Conservation (phyloP, 2,329 filamentous ascomycete genomes). For the Paecilomyces fulvus region DNA sequence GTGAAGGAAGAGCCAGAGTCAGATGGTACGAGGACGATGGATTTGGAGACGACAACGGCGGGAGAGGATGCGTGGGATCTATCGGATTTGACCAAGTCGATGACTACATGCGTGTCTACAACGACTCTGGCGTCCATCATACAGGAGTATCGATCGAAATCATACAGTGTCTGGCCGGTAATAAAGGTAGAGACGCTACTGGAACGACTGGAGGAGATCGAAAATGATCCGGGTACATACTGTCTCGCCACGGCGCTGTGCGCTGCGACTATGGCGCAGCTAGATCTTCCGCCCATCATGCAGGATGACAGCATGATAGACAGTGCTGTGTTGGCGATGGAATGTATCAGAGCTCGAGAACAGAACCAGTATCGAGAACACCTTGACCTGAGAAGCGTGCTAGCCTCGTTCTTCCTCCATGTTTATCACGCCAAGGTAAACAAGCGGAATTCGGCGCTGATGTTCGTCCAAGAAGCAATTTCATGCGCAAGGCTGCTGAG, state of each 20-base stretch:
- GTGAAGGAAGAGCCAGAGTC: not conserved
- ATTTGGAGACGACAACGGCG: not conserved
- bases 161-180: conserved; percentile 23
- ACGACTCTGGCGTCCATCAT: conserved; percentile 11
- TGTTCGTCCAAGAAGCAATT: conserved; percentile 23
- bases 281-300: conserved; percentile 14
- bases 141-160: conserved; percentile 14
- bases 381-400: conserved; percentile 12
- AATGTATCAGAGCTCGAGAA: conserved; percentile 16
- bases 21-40: not conserved
- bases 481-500: conserved; percentile 13
- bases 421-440: conserved; percentile 25
- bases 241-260: conserved; percentile 19
- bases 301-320: conserved; percentile 8
- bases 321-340: conserved; percentile 11
- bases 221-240: conserved; percentile 4
- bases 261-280: conserved; percentile 23
- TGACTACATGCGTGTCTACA: not conserved
- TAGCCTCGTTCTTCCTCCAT: conserved; percentile 23
- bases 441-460: conserved; percentile 18
- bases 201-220: conserved; percentile 1
- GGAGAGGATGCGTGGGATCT: not conserved
- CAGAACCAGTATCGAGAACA: conserved; percentile 9
- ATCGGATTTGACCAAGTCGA: not conserved
- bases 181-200: conserved; percentile 13